A percentile compares a stretch with the other conserved stretches of the same genome.
Conservation (phyloP, 345 rosid genomes). For the Acer campestre region DNA sequence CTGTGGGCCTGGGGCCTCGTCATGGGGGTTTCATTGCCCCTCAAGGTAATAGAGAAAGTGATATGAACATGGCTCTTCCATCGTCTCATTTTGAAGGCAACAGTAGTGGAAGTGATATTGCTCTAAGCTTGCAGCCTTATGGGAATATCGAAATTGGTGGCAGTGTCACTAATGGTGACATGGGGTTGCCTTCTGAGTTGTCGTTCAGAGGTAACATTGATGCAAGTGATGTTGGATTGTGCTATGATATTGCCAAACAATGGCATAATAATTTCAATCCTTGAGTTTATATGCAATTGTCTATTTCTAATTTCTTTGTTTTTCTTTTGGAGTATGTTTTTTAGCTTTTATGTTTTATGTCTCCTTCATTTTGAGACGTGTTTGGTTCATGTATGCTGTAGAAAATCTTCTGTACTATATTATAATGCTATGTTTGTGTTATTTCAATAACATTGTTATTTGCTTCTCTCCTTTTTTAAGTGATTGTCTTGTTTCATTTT, state of each 20-base stretch:
- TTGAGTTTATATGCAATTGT: background rate
- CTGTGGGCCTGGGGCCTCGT: background rate
- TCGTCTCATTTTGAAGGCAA: background rate
- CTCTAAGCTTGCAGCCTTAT: background rate
- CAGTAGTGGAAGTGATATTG: background rate
- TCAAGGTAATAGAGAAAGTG: background rate
- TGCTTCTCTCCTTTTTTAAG: background rate
- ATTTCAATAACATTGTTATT: background rate
- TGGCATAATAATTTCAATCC: constrained; percentile 1
- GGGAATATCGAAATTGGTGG: background rate
- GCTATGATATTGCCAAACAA: constrained; percentile 10
- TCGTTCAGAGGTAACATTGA: background rate
- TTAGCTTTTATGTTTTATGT: background rate
- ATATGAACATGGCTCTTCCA: background rate
- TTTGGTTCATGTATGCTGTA: background rate
- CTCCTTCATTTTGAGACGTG: background rate
- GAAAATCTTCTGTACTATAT: no score
- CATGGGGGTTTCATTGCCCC: background rate
- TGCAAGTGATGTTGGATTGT: constrained; percentile 9
- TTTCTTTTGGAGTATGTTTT: background rate
- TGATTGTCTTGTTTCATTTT: background rate
- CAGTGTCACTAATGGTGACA: background rate
- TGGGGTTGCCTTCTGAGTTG: background rate
- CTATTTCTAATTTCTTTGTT: background rate
- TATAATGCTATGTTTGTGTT: no score